These are phyloP conservation scores for Cercospora zeina DNA, from an alignment of 2,329 filamentous ascomycete genomes.

Conservation along the genomic window DNA sequence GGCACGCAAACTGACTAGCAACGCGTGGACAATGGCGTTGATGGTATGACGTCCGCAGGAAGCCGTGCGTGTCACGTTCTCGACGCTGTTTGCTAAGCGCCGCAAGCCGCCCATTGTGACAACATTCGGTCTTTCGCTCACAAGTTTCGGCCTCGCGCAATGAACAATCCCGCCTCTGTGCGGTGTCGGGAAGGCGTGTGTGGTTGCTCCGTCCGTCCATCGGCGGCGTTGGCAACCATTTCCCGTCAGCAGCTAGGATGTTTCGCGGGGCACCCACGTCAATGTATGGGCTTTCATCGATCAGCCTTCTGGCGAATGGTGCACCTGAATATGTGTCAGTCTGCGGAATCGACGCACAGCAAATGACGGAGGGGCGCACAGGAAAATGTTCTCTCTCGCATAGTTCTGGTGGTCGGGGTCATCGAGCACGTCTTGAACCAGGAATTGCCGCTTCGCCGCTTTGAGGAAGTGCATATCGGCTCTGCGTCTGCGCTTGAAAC, in stretches of 20 bases:
- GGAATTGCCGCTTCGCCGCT: conserved; percentile 51
- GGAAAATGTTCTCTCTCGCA: conserved; percentile 50
- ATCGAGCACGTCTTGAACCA: conserved; percentile 49
- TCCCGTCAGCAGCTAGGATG: conserved; percentile 22
- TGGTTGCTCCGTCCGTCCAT: conserved; percentile 6
- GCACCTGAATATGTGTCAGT: conserved; percentile 25
- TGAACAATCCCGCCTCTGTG: not conserved
- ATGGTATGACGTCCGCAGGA: conserved; percentile 14
- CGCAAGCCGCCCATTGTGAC: not conserved
- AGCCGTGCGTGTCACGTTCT: not conserved
- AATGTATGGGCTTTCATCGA: conserved; percentile 19
- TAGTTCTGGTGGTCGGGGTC: conserved; percentile 52
- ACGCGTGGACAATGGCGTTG: not conserved
- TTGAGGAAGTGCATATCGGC: conserved; percentile 60
- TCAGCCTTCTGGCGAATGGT: conserved; percentile 30
- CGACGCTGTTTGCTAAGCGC: not conserved
- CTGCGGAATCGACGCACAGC: not conserved
- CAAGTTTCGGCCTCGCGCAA: not conserved
- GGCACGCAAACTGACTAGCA: conserved; percentile 1
- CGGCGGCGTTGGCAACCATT: conserved; percentile 9
- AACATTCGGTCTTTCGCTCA: conserved; percentile 6
- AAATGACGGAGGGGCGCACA: conserved; percentile 43
- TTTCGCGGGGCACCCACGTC: conserved; percentile 11
- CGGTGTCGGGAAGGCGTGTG: conserved; percentile 1
- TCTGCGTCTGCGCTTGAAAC: conserved; percentile 88